Percentiles rank a stretch among this genome's conserved stretches.
phyloP scores from a whole-genome alignment of 2,329 filamentous ascomycete genomes.

The Ophiostoma ips region DNA sequence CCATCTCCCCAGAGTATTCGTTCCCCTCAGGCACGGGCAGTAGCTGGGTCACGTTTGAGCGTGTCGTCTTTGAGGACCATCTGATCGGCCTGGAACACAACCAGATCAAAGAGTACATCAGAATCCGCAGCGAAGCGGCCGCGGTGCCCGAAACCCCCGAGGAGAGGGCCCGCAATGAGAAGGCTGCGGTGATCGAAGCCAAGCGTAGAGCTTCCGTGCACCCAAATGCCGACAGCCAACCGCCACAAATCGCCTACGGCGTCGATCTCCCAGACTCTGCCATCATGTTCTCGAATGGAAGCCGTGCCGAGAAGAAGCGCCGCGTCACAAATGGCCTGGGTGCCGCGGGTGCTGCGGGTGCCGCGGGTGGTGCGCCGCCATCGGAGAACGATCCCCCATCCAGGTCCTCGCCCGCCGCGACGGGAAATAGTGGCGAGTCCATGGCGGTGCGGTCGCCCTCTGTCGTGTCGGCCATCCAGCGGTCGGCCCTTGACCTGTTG shows the following conservation, averaged over 20 bases:
- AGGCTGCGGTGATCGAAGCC: conserved; percentile 32
- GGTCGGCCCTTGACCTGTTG: conserved; percentile 26
- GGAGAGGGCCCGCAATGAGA: conserved; percentile 26
- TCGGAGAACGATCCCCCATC: not conserved
- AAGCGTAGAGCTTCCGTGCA: conserved; percentile 28
- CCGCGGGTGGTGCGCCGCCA: not conserved
- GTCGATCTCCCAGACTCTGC: conserved; percentile 29
- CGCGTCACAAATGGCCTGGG: conserved; percentile 21
- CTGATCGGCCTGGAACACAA: conserved; percentile 41
- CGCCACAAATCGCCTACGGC: conserved; percentile 37
- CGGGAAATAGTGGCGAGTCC: not conserved
- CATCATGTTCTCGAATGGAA: conserved; percentile 19
- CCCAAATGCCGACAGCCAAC: conserved; percentile 28
- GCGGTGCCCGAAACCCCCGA: conserved; percentile 23
- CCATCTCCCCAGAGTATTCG: conserved; percentile 31
- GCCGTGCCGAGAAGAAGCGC: conserved; percentile 29
- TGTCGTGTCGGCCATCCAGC: conserved; percentile 11
- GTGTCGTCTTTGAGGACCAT: conserved; percentile 43
- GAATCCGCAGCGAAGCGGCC: conserved; percentile 30
- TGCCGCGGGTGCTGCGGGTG: too few species aligned
- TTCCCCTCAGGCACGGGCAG: conserved; percentile 45
- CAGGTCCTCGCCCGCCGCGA: not conserved
- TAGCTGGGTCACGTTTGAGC: conserved; percentile 51
- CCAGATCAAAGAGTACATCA: conserved; percentile 49
- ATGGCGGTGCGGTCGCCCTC: conserved; percentile 8